Conservation (phyloP, 257 asterid genomes). For the Solanum sejunctum region DNA sequence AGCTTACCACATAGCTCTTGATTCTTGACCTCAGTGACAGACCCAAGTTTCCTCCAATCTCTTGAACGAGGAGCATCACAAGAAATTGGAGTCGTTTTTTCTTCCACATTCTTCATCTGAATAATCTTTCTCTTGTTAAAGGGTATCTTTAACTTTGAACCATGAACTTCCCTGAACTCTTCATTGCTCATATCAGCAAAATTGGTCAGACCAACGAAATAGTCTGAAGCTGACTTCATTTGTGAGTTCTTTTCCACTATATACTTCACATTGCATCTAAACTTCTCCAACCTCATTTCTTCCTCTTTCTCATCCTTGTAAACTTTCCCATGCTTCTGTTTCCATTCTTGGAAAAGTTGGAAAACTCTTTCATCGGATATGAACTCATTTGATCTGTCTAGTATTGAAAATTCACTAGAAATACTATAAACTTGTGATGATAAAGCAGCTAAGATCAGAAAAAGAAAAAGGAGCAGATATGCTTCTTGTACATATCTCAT, state of each 20-base stretch:
- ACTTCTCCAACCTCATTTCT: conserved; percentile 11
- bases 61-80: conserved; percentile 14
- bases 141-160: background rate
- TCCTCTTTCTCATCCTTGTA: conserved; percentile 14
- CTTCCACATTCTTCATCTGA: background rate
- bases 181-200: conserved; percentile 27
- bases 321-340: conserved; percentile 12
- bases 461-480: background rate
- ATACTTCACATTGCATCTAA: conserved; percentile 14
- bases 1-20: conserved; percentile 15
- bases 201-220: conserved; percentile 15
- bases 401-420: conserved; percentile 2
- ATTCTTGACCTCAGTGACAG: conserved; percentile 20
- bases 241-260: conserved; percentile 7
- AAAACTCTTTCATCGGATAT: conserved; percentile 6
- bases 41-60: conserved; percentile 31
- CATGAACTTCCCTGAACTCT: conserved; percentile 14
- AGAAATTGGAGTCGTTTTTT: background rate
- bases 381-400: background rate
- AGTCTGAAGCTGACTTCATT: background rate
- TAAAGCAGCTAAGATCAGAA: background rate
- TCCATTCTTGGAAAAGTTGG: conserved; percentile 21
- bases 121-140: background rate
- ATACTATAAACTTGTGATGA: background rate
- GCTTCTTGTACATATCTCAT: background rate